phyloP scores from a whole-genome alignment of 2,329 filamentous ascomycete species.

The Ascochyta koolunga region DNA sequence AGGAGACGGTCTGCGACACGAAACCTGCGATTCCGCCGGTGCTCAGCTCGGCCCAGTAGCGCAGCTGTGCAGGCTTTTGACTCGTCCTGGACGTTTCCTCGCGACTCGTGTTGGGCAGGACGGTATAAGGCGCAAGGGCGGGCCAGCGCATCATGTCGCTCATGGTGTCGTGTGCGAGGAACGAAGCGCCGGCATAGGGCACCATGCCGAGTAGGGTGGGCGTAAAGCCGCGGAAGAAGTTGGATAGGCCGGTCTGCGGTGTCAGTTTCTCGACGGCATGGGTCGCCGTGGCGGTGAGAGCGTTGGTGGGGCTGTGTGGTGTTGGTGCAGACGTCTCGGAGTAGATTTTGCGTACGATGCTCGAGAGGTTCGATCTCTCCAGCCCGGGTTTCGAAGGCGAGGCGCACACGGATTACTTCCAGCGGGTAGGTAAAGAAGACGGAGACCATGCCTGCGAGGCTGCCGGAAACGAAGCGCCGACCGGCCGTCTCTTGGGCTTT shows the following conservation, averaged over 20 bases:
- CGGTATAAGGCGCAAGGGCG: constrained; percentile 72
- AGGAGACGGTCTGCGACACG: constrained; percentile 88
- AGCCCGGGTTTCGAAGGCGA: constrained; percentile 91
- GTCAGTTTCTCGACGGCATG: constrained; percentile 59
- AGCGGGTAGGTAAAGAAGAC: constrained; percentile 97
- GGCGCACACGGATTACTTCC: constrained; percentile 87
- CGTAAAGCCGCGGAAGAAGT: constrained; percentile 94
- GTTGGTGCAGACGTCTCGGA: constrained; percentile 64
- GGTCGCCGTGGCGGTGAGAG: constrained; percentile 49
- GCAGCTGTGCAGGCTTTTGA: constrained; percentile 71
- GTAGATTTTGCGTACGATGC: constrained; percentile 87
- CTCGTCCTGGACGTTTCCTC: constrained; percentile 46
- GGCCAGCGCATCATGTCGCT: constrained; percentile 81
- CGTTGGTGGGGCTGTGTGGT: constrained; percentile 38
- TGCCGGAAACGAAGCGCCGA: constrained; percentile 75
- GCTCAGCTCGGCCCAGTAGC: constrained; percentile 83
- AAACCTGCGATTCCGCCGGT: constrained; percentile 86
- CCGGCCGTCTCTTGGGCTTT: constrained; percentile 78
- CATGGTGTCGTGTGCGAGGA: constrained; percentile 90
- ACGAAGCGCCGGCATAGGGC: constrained; percentile 93
- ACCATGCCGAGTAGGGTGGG: constrained; percentile 94
- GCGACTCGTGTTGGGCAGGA: constrained; percentile 64
- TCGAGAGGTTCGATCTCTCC: constrained; percentile 71
- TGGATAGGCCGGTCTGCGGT: constrained; percentile 73
- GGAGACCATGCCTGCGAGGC: constrained; percentile 80